Base-by-base conservation (phyloP, 2,329 filamentous ascomycete species). In the Elsinoe ampelina region DNA sequence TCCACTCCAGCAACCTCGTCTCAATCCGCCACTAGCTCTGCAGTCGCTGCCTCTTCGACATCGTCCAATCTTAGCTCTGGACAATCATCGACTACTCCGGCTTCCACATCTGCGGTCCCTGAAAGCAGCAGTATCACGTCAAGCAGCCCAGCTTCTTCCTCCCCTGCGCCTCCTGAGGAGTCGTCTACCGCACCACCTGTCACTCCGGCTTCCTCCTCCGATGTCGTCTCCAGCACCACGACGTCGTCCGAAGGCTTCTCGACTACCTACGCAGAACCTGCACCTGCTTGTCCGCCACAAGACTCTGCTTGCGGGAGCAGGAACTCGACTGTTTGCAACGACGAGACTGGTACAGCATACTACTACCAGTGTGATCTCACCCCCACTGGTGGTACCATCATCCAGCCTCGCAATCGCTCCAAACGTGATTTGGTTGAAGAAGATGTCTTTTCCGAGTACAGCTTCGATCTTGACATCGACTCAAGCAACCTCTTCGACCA, bases 301-400 rank as follows among this genome's bases (percentile, higher is more conserved):
- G 38, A 56, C 19, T 47, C 39, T 15, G 54, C 54, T 26, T 56
- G 54, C 19, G 54, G 54, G 15, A 7, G 19, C 12, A 42, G 39
- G 8, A 47, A 56, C 54, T 22, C 32, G 8, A 56, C 41, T 10
- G 54, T 56, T 17, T 56, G 54, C 20, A 56, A 45, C 10, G 54
- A 56, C 30, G 22, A 42, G 32, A 56, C 54, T 26, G 54, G 54
- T 36, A 47, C 41, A 8, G 54, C 54, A 3, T 56, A 56, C 42
- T 56, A 56, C 30, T 56, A 56, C 30, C 54, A 56, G 20, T 56
- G 54, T 17, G 41, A 56, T 45, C 38, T 56, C 15, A 38, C 54
- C 7, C 54, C 54, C 13, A 38, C 54, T 26, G 54, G 54, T 13
- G 54, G 54, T 20, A 43, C 38, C 20, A 45, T 55, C 22, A 36